Conservation (phyloP, 192 early-diverging fungal species). For the Thamnidium elegans region DNA sequence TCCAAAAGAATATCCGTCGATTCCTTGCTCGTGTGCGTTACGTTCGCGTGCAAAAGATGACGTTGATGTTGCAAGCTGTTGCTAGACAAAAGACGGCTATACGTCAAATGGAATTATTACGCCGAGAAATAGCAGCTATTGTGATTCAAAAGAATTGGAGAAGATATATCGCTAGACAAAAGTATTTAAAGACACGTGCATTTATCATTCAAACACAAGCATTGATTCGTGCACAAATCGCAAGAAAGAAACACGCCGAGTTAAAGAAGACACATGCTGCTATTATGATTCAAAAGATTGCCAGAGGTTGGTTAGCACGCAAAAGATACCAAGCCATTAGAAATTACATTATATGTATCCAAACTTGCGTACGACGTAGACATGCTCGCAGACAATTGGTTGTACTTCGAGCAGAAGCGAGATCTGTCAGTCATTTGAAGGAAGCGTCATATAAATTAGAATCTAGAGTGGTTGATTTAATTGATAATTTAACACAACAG, state of each 20-base stretch:
- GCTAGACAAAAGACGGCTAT: constrained; percentile 59
- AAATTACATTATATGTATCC: constrained; percentile 70
- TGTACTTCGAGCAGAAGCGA: constrained; percentile 74
- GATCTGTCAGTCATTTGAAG: constrained; percentile 91
- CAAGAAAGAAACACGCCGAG: constrained; percentile 58
- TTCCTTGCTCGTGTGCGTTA: constrained; percentile 63
- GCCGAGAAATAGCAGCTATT: constrained; percentile 68
- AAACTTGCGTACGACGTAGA: constrained; percentile 77
- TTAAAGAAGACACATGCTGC: constrained; percentile 68
- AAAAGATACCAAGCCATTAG: constrained; percentile 51
- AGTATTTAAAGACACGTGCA: constrained; percentile 37
- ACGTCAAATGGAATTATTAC: constrained; percentile 47
- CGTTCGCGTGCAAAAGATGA: constrained; percentile 49
- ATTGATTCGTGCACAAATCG: constrained; percentile 60
- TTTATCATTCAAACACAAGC: constrained; percentile 66
- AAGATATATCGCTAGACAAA: constrained; percentile 54
- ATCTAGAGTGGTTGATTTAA: constrained; percentile 94
- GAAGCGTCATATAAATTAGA: constrained; percentile 93
- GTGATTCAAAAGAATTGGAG: constrained; percentile 75
- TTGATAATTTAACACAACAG: constrained; percentile 65
- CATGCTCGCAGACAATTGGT: constrained; percentile 69
- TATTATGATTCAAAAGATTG: constrained; percentile 69
- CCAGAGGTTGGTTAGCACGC: constrained; percentile 66
- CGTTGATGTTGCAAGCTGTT: constrained; percentile 64
- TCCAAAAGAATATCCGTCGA: constrained; percentile 85